These are phyloP conservation scores for Vinca minor DNA, from an alignment of 257 asterid genomes.

Conservation along the genomic window DNA sequence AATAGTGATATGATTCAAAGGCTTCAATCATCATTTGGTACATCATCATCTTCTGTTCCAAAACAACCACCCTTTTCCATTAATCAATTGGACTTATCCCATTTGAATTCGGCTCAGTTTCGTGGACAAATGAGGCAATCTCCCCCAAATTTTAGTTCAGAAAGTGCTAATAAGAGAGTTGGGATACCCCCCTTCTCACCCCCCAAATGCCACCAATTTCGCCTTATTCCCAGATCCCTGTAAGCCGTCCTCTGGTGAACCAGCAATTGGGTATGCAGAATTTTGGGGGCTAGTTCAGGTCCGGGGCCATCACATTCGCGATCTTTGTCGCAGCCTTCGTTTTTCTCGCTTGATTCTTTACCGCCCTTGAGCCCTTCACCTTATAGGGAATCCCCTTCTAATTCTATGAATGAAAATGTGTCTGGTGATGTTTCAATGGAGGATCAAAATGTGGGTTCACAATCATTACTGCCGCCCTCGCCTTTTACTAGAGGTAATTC, in stretches of 20 bases:
- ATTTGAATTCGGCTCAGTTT: slow-evolving; percentile 46
- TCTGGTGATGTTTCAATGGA: slow-evolving; percentile 58
- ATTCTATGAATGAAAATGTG: slow-evolving; percentile 31
- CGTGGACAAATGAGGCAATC: slow-evolving; percentile 55
- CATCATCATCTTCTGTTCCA: slow-evolving; percentile 58
- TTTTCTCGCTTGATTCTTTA: slow-evolving; percentile 68
- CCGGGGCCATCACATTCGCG: slow-evolving; percentile 61
- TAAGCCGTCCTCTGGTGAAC: slow-evolving; percentile 34
- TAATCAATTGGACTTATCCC: slow-evolving; percentile 62
- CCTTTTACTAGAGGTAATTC: slow-evolving; percentile 51
- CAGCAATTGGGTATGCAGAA: slow-evolving; percentile 57
- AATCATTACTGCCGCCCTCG: slow-evolving; percentile 51
- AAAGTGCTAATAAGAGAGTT: slow-evolving; percentile 45
- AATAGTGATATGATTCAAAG: slow-evolving; percentile 46
- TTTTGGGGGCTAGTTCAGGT: slow-evolving; percentile 23
- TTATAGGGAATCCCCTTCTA: slow-evolving; percentile 39
- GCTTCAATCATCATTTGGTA: slow-evolving; percentile 66
- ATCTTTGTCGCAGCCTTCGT: slow-evolving; percentile 72
- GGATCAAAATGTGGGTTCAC: slow-evolving; percentile 47
- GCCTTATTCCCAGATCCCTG: slow-evolving; percentile 77
- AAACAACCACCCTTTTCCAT: slow-evolving; percentile 39
- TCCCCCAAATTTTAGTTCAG: slow-evolving; percentile 46
- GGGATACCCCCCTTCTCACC: slow-evolving; percentile 92
- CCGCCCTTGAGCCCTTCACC: slow-evolving; percentile 92
- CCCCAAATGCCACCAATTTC: slow-evolving; percentile 90